phyloP scores from a whole-genome alignment of 306 rosid genomes.

The Cucurbita moschata region DNA sequence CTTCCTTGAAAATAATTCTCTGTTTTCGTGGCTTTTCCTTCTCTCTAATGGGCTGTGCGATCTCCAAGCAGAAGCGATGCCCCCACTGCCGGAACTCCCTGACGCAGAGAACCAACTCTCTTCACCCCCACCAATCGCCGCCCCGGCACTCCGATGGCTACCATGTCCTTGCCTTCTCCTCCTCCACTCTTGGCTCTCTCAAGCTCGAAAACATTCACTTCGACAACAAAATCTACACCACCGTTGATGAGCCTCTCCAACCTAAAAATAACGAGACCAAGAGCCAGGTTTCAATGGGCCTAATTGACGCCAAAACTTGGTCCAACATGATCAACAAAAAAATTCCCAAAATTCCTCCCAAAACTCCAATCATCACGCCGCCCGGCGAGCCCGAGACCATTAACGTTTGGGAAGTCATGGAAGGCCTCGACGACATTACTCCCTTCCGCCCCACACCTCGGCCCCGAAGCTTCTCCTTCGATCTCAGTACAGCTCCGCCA shows the following conservation, averaged over 20 bases:
- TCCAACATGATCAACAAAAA: slow-evolving; percentile 53
- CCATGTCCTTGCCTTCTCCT: slow-evolving; percentile 66
- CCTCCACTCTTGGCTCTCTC: slow-evolving; percentile 65
- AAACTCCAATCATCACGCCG: slow-evolving; percentile 49
- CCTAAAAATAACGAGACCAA: not conserved
- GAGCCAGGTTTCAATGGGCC: slow-evolving; percentile 25
- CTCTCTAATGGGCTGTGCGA: slow-evolving; percentile 66
- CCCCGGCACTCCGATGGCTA: slow-evolving; percentile 31
- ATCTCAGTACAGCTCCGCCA: slow-evolving; percentile 14
- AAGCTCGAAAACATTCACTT: slow-evolving; percentile 19
- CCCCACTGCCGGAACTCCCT: slow-evolving; percentile 42
- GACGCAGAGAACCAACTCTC: slow-evolving; percentile 54
- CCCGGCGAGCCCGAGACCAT: slow-evolving; percentile 74
- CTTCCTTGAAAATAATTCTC: not conserved
- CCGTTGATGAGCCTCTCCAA: not conserved
- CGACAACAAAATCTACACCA: slow-evolving; percentile 1
- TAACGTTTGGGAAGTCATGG: slow-evolving; percentile 86
- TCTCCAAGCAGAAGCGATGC: slow-evolving; percentile 65
- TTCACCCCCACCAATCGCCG: slow-evolving; percentile 52
- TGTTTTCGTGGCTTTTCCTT: not conserved
- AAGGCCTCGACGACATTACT: slow-evolving; percentile 71
- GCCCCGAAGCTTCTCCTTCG: slow-evolving; percentile 58
- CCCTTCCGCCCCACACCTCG: slow-evolving; percentile 53
- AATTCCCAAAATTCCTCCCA: slow-evolving; percentile 43
- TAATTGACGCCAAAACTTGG: slow-evolving; percentile 69